Conservation (phyloP, 306 rosid genomes). For the Heteromeles arbutifolia region DNA sequence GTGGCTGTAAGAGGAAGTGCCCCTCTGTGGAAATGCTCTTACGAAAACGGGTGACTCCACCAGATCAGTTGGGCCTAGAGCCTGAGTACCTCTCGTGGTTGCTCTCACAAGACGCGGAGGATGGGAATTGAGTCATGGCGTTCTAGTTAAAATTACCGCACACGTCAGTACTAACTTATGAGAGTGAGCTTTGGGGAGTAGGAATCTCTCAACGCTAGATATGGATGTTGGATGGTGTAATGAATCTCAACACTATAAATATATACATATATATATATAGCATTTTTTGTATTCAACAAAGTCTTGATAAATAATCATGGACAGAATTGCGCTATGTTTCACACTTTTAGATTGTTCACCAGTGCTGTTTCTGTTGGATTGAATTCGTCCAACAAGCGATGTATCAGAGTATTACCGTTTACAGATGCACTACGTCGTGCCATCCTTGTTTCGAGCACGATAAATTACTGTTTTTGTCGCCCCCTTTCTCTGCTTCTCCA, state of each 20-base stretch:
- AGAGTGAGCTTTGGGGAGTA: background rate
- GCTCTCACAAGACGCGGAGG: constrained; percentile 11
- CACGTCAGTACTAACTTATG: background rate
- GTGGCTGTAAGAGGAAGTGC: constrained; percentile 65
- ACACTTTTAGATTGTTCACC: background rate
- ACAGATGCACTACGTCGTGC: too few species aligned
- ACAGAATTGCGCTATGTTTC: too few species aligned
- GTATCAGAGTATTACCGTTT: background rate
- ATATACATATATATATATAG: background rate
- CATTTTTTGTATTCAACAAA: background rate
- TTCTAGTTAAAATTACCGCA: background rate
- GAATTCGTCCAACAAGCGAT: too few species aligned
- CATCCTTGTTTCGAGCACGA: too few species aligned
- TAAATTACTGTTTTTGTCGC: too few species aligned
- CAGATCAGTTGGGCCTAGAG: constrained; percentile 29
- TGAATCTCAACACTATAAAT: background rate
- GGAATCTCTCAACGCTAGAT: background rate
- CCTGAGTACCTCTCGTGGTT: constrained; percentile 22
- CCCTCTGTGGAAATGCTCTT: constrained; percentile 66
- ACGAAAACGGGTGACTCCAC: constrained; percentile 71
- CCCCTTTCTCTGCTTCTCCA: too few species aligned
- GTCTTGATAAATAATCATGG: too few species aligned
- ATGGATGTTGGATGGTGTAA: background rate
- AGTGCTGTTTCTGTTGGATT: background rate
- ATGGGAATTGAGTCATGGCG: background rate